Conservation (phyloP, 176 grass and related monocot genomes). For the Saccharum officinarum region DNA sequence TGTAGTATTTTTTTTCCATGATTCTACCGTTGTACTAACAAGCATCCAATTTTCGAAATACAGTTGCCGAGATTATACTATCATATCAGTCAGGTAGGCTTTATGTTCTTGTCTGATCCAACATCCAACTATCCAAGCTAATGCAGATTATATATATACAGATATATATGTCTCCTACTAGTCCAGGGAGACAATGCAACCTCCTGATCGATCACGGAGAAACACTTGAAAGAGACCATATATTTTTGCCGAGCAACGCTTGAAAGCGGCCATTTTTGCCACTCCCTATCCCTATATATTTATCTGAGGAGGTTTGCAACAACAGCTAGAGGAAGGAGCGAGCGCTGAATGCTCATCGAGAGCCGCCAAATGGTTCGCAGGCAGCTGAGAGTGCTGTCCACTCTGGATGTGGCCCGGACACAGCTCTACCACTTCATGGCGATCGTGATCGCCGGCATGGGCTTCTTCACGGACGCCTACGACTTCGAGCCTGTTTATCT, state of each 20-base stretch:
- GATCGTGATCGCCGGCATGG: conserved; percentile 47
- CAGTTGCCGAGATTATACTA: not conserved
- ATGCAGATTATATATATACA: not conserved
- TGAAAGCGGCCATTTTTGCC: not conserved
- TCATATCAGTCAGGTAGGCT: not conserved
- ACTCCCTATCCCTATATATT: not conserved
- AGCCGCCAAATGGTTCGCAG: not conserved
- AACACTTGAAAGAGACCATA: not conserved
- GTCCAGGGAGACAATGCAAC: not conserved
- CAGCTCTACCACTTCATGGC: conserved; percentile 31
- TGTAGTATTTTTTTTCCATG: too few relatives aligned
- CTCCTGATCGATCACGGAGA: too few relatives aligned
- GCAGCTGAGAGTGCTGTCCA: conserved; percentile 27
- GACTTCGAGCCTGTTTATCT: too few relatives aligned
- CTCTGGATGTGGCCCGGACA: conserved; percentile 39
- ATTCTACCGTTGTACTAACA: too few relatives aligned
- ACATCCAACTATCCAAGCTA: not conserved
- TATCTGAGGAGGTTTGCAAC: not conserved
- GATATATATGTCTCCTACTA: not conserved
- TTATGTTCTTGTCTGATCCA: not conserved
- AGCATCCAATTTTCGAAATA: too few relatives aligned
- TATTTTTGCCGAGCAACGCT: not conserved
- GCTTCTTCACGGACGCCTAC: conserved; percentile 56
- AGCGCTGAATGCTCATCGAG: not conserved
- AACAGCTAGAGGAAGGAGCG: not conserved